Percentiles rank a stretch among this genome's conserved stretches.
Evolutionary conservation across 2,329 filamentous ascomycete species (phyloP).

Genomic region (Pezicula neosporulosa): DNA sequence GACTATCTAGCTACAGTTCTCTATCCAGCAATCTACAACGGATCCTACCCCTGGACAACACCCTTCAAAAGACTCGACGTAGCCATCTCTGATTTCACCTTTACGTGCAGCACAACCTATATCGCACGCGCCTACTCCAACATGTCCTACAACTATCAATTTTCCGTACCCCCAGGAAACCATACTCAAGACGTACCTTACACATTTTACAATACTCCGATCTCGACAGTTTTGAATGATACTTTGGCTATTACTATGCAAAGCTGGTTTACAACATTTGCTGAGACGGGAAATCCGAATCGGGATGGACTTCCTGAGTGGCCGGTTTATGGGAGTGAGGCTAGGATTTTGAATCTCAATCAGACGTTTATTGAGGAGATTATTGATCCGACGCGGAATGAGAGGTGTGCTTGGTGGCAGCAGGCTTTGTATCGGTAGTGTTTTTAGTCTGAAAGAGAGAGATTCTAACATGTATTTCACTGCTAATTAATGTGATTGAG

Average conservation of each 20-base stretch:
- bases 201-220: slow-evolving; percentile 39
- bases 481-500: no score
- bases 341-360: background rate
- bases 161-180: slow-evolving; percentile 44
- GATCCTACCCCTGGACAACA: slow-evolving; percentile 14
- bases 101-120: slow-evolving; percentile 47
- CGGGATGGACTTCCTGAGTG: background rate
- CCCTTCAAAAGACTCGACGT: slow-evolving; percentile 38
- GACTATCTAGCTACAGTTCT: background rate
- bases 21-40: slow-evolving; percentile 3
- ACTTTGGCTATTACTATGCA: slow-evolving; percentile 26
- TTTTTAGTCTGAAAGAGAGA: background rate
- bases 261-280: slow-evolving; percentile 28
- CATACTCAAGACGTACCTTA: slow-evolving; percentile 46
- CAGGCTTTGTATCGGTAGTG: background rate
- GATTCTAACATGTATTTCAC: no score
- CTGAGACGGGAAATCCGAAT: slow-evolving; percentile 23
- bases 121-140: slow-evolving; percentile 41
- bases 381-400: background rate
- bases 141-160: slow-evolving; percentile 46
- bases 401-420: background rate
- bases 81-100: slow-evolving; percentile 38
- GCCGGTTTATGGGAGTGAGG: background rate
- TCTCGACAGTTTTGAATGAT: slow-evolving; percentile 6
- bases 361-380: background rate